Evolutionary conservation across 2,329 filamentous ascomycete species (phyloP).

Genomic region (Xylariaceae sp.): DNA sequence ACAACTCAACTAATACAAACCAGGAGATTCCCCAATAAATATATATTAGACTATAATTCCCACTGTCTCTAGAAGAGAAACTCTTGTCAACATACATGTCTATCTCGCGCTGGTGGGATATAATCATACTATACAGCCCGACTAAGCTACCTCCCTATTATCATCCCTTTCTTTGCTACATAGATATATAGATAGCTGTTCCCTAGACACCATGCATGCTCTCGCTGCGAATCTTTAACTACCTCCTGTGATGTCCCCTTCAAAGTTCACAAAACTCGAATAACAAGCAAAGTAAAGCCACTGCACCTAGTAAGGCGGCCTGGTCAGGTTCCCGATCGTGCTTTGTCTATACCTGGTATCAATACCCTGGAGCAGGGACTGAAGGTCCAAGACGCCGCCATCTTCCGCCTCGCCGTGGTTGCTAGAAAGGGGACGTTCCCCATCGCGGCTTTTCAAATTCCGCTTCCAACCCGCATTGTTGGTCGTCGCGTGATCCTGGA

Average conservation of each 20-base stretch:
- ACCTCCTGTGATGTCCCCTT: too few relatives aligned
- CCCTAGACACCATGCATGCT: background rate
- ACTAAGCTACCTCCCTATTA: background rate
- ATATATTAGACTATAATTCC: too few relatives aligned
- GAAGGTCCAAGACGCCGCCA: constrained; percentile 26
- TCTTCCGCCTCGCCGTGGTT: constrained; percentile 20
- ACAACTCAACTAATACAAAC: too few relatives aligned
- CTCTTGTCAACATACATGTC: too few relatives aligned
- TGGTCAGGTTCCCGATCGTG: constrained; percentile 29
- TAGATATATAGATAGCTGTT: constrained; percentile 6
- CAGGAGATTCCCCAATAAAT: too few relatives aligned
- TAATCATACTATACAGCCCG: constrained; percentile 8
- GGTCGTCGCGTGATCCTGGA: constrained; percentile 33
- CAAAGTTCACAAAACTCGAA: background rate
- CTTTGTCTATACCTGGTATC: constrained; percentile 30
- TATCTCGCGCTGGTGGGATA: background rate
- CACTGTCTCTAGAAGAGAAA: too few relatives aligned
- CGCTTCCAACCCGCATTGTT: constrained; percentile 26
- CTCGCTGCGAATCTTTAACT: too few relatives aligned
- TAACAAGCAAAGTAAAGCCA: background rate
- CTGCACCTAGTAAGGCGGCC: constrained; percentile 27
- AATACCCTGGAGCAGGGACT: constrained; percentile 31
- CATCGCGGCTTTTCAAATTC: constrained; percentile 26
- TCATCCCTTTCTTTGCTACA: background rate
- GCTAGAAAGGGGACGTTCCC: constrained; percentile 24